These are phyloP conservation scores for Musa troglodytarum DNA, from an alignment of 176 grass and related monocot species.

Conservation along the genomic window DNA sequence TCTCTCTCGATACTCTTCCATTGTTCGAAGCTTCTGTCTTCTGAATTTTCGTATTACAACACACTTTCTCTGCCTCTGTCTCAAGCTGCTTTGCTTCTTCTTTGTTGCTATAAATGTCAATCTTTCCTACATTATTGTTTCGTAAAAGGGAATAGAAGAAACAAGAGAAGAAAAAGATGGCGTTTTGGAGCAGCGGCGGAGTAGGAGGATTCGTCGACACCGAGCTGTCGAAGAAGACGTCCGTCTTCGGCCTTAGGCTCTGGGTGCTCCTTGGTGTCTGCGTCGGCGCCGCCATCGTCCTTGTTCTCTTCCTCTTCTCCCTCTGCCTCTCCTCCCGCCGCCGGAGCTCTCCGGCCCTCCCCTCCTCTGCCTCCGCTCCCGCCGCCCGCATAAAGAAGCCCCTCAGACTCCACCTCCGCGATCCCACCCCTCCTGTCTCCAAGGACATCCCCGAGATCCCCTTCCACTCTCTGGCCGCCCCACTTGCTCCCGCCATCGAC, in stretches of 20 bases:
- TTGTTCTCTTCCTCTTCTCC: constrained; percentile 36
- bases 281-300: constrained; percentile 32
- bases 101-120: not conserved
- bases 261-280: constrained; percentile 51
- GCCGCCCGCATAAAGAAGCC: constrained; percentile 15
- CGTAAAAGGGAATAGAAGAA: constrained; percentile 8
- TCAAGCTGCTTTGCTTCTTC: too few relatives aligned
- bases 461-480: constrained; percentile 14
- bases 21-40: too few relatives aligned
- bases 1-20: too few relatives aligned
- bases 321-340: constrained; percentile 31
- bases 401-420: constrained; percentile 43
- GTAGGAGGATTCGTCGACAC: constrained; percentile 27
- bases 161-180: constrained; percentile 2
- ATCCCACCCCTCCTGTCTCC: constrained; percentile 28
- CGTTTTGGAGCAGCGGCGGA: constrained; percentile 26
- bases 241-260: constrained; percentile 61
- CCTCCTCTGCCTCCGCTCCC: not conserved
- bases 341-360: constrained; percentile 14
- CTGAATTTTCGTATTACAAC: too few relatives aligned
- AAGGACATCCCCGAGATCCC: constrained; percentile 46
- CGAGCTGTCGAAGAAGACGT: constrained; percentile 59
- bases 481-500: constrained; percentile 25
- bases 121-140: constrained; percentile 1
- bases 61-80: too few relatives aligned